These are phyloP conservation scores for Hsuehochloa calcarea DNA, from an alignment of 176 grass and related monocot species.

Conservation along the genomic window DNA sequence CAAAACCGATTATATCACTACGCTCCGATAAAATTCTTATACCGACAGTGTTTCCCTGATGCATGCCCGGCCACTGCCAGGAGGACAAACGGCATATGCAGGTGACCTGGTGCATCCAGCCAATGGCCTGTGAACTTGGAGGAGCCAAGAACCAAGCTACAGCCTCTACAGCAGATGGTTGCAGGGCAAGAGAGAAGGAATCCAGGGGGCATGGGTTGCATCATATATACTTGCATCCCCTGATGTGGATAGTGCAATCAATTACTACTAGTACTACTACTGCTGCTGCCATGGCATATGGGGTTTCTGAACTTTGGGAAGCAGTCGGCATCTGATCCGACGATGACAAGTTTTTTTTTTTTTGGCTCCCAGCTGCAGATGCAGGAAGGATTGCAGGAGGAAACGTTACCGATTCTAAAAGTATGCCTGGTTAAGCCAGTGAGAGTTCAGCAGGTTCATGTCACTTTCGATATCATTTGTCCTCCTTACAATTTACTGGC, in stretches of 20 bases:
- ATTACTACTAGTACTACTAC: not conserved
- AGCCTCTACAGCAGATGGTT: slow-evolving; percentile 3
- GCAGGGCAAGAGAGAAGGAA: not conserved
- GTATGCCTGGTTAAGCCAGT: not conserved
- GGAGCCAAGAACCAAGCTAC: not conserved
- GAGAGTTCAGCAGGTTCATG: not conserved
- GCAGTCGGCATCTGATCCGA: not conserved
- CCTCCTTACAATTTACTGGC: not conserved
- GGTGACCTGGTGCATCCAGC: slow-evolving; percentile 11
- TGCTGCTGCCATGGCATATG: not conserved
- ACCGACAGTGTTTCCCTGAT: too few relatives aligned
- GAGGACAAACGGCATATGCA: slow-evolving; percentile 35
- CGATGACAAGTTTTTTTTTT: not conserved
- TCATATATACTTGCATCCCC: not conserved
- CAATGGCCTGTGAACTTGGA: not conserved
- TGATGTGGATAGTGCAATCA: slow-evolving; percentile 8
- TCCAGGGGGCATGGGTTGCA: not conserved
- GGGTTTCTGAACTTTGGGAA: slow-evolving; percentile 18
- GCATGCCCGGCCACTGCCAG: not conserved
- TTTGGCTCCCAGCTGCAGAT: not conserved
- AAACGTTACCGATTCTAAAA: not conserved
- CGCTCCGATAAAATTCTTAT: too few relatives aligned
- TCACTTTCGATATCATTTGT: not conserved
- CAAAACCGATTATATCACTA: too few relatives aligned
- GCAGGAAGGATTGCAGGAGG: not conserved